Conservation (phyloP, 164 flowering plant species). For the Stephania japonica region DNA sequence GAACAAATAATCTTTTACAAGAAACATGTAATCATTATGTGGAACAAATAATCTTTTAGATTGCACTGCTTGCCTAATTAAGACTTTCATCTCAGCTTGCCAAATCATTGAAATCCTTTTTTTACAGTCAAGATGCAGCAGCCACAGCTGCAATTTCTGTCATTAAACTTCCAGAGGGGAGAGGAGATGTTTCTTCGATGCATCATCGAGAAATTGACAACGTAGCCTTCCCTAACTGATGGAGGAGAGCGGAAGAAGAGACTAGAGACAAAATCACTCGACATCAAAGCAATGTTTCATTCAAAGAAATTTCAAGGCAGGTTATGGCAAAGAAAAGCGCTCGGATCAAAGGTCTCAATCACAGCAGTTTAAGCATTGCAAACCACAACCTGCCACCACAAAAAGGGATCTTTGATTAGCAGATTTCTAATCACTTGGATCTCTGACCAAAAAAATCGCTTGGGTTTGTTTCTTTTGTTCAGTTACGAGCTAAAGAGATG, state of each 20-base stretch:
- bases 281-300: background rate
- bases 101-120: background rate
- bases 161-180: background rate
- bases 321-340: background rate
- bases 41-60: background rate
- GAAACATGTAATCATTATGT: background rate
- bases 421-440: no score
- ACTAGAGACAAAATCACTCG: background rate
- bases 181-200: background rate
- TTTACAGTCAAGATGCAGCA: background rate
- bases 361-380: background rate
- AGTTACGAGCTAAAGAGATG: no score
- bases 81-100: background rate
- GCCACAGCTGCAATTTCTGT: background rate
- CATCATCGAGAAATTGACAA: background rate
- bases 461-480: no score
- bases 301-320: background rate
- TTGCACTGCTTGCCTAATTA: background rate
- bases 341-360: background rate
- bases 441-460: no score
- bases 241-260: background rate
- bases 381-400: background rate
- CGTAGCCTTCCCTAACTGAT: background rate
- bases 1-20: no score
- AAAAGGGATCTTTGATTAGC: background rate